Percentiles rank a stretch among this genome's conserved stretches.
phyloP scores from a whole-genome alignment of 2,329 filamentous ascomycete species.

The Aspergillus intermedius region DNA sequence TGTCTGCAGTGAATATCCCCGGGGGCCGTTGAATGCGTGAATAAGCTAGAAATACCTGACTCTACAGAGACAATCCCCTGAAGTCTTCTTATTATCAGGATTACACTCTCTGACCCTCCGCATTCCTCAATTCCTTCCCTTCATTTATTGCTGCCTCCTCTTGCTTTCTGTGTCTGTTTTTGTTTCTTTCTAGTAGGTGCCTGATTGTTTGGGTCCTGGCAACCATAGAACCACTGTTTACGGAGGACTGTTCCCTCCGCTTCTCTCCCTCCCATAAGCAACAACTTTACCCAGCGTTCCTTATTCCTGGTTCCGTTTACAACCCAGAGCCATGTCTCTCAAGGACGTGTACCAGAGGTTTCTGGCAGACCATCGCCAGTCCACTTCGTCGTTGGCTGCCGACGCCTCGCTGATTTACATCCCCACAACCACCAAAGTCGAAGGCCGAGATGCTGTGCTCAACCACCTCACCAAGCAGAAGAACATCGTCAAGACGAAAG shows the following conservation, averaged over 20 bases:
- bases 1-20: background rate
- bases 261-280: conserved; percentile 1
- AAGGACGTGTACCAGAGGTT: conserved; percentile 62
- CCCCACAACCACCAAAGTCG: conserved; percentile 72
- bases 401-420: conserved; percentile 78
- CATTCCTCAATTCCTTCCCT: background rate
- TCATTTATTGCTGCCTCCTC: background rate
- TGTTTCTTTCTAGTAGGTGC: background rate
- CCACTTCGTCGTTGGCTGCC: conserved; percentile 53
- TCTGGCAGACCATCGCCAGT: conserved; percentile 55
- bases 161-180: background rate
- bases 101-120: background rate
- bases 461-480: conserved; percentile 69
- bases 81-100: background rate
- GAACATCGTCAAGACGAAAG: conserved; percentile 74
- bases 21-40: background rate
- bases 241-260: background rate
- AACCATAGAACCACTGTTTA: background rate
- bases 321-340: conserved; percentile 32
- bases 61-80: background rate
- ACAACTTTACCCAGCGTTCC: conserved; percentile 1
- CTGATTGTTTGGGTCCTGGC: background rate
- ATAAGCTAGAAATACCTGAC: background rate
- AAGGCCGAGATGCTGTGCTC: conserved; percentile 66
- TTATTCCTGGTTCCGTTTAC: background rate